phyloP scores from a whole-genome alignment of 2,329 filamentous ascomycete species.

The Huntiella decipiens region DNA sequence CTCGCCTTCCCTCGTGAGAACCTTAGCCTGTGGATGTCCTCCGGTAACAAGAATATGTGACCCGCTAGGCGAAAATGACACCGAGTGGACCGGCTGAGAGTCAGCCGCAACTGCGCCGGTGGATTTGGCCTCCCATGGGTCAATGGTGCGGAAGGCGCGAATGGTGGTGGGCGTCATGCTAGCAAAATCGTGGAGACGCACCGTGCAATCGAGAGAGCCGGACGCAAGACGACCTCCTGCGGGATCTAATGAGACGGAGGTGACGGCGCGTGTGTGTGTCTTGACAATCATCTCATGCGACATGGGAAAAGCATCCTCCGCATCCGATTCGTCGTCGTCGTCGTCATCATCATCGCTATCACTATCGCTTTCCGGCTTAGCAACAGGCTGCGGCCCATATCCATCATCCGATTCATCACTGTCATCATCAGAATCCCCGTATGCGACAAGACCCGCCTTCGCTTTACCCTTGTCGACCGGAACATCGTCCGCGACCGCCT shows the following conservation, averaged over 20 bases:
- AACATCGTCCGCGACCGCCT: neutral
- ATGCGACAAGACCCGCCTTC: constrained; percentile 10
- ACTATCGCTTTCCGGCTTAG: constrained; percentile 25
- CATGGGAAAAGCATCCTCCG: constrained; percentile 75
- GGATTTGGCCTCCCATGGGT: constrained; percentile 60
- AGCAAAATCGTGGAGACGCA: constrained; percentile 89
- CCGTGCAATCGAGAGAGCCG: constrained; percentile 75
- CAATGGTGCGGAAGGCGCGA: constrained; percentile 79
- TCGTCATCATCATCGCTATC: constrained; percentile 31
- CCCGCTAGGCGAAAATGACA: constrained; percentile 69
- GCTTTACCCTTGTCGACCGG: constrained; percentile 8
- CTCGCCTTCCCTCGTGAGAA: constrained; percentile 78
- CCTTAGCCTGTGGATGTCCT: constrained; percentile 74
- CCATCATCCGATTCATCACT: constrained; percentile 25
- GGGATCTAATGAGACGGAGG: constrained; percentile 65
- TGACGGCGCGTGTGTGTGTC: constrained; percentile 77
- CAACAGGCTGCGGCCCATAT: constrained; percentile 19
- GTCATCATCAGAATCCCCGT: constrained; percentile 11
- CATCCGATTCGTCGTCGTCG: constrained; percentile 43
- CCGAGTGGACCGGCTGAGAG: constrained; percentile 71
- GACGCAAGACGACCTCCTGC: constrained; percentile 71
- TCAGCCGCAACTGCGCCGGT: constrained; percentile 47
- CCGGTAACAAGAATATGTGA: constrained; percentile 64
- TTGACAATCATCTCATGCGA: constrained; percentile 87
- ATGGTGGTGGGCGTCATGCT: constrained; percentile 91